phyloP scores from a whole-genome alignment of 2,329 filamentous ascomycete species.

The Fusarium domesticum region DNA sequence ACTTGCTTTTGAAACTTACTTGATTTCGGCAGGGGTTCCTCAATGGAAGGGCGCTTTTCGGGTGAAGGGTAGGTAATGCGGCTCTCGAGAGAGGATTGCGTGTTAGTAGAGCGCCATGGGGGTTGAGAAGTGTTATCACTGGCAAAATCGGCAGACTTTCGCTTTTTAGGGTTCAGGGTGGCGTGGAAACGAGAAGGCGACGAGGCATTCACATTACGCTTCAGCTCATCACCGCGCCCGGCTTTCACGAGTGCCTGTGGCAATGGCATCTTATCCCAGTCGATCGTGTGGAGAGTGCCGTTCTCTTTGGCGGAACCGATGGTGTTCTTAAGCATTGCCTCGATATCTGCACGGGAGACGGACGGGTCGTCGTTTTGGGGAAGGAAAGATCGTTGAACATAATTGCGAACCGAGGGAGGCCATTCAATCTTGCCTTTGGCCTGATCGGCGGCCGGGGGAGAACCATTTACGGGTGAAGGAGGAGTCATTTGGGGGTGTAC shows the following conservation, averaged over 20 bases:
- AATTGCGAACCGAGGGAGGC: conserved; percentile 77
- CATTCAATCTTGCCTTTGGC: conserved; percentile 68
- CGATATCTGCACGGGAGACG: conserved; percentile 68
- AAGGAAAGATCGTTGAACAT: conserved; percentile 87
- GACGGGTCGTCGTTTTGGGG: conserved; percentile 64
- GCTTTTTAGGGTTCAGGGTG: conserved; percentile 61
- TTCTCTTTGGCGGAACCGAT: conserved; percentile 79
- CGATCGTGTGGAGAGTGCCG: conserved; percentile 66
- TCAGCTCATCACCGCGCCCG: conserved; percentile 57
- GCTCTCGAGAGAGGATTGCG: conserved; percentile 60
- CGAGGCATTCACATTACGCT: conserved; percentile 33
- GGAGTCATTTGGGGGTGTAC: conserved; percentile 27
- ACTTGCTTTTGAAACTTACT: conserved; percentile 93
- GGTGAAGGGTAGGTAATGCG: conserved; percentile 64
- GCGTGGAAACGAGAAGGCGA: conserved; percentile 25
- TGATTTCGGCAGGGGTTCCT: conserved; percentile 50
- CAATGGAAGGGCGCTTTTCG: conserved; percentile 42
- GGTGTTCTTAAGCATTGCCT: conserved; percentile 77
- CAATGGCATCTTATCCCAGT: conserved; percentile 81
- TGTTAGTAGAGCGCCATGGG: conserved; percentile 74
- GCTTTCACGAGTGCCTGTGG: conserved; percentile 79
- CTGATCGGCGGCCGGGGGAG: conserved; percentile 31
- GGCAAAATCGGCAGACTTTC: conserved; percentile 70
- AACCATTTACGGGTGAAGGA: conserved; percentile 26
- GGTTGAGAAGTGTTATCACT: conserved; percentile 54